Evolutionary conservation across 768 basidiomycete genomes (phyloP), one percentile per base, ranked within the genome.

Genomic region (Suillus subalutaceus): DNA sequence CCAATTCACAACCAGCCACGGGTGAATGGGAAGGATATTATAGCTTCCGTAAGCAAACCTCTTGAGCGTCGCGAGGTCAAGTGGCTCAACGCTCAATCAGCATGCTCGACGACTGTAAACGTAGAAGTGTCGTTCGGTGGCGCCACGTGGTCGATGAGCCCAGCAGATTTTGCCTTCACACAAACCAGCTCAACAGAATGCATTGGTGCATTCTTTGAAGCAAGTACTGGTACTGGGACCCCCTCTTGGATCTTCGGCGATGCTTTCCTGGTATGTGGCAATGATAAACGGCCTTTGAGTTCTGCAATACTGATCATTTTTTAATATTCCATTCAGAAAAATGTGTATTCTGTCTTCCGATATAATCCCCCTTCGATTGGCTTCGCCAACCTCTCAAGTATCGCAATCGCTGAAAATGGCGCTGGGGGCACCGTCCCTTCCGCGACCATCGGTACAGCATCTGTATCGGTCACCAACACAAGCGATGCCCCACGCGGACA

Each of bases 271-370:
- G 76, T 78, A 30, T 16, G 74, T 74, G 10, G 7, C 44, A 32
- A 52, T 59, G 0, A 69, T 18, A 16, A 48, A 2, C 18, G 3
- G 3, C 41, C 15, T 9, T 26, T 13, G 16, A 48, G 23, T 37
- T 35, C 35, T 18, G 6, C 52, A 3, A 35, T 37, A 48, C 62
- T 35, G 4, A 37, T 20, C 18, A 6, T 37, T 61, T 32, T 3
- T 32, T 32, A 32, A 32, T 32, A 8, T 38, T 35, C 23, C 5
- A 58, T 55, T 65, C n/a, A 77, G 66, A 88, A 88, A 75, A 88
- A 87, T 67, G 85, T 86, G 2, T 87, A 88, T 71, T 82, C 84
- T 0, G 85, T 88, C 0, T 87, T 82, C 75, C 78, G 81, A 23
- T 85, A 81, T 62, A 77, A 75, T 44, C 86, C 86, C 0, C 71